Evolutionary conservation across 768 basidiomycete genomes (phyloP).

Genomic region (Termitomyces sp.): DNA sequence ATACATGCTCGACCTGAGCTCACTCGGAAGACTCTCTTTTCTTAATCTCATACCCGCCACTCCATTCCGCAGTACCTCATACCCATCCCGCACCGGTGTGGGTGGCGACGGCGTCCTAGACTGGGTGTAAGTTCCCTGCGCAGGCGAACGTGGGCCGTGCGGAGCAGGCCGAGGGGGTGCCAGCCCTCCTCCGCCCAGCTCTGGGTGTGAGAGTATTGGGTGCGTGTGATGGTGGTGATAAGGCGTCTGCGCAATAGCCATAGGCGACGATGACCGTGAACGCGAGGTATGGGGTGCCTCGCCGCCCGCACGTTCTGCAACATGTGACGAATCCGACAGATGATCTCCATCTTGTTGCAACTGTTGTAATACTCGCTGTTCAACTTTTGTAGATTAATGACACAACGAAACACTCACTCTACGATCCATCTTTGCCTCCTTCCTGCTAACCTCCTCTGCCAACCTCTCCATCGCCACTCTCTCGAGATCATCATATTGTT

Average conservation of each 20-base stretch:
- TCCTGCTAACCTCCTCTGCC: slow-evolving; percentile 65
- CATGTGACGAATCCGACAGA: slow-evolving; percentile 22
- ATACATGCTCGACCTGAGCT: background rate
- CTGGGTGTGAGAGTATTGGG: slow-evolving; percentile 18
- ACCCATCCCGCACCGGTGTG: slow-evolving; percentile 21
- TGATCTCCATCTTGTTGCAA: slow-evolving; percentile 30
- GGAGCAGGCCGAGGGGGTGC: slow-evolving; percentile 67
- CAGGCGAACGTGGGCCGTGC: slow-evolving; percentile 66
- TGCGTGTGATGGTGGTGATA: slow-evolving; percentile 22
- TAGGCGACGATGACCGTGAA: slow-evolving; percentile 30
- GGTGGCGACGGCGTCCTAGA: slow-evolving; percentile 77
- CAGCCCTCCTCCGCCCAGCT: slow-evolving; percentile 23
- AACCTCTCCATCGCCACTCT: slow-evolving; percentile 59
- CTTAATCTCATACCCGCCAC: slow-evolving; percentile 14
- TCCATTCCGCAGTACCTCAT: slow-evolving; percentile 13
- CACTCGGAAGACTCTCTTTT: slow-evolving; percentile 5
- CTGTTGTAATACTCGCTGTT: slow-evolving; percentile 28
- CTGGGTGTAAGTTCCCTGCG: slow-evolving; percentile 24
- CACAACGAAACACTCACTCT: slow-evolving; percentile 39
- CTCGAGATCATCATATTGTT: slow-evolving; percentile 74
- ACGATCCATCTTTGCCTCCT: slow-evolving; percentile 60
- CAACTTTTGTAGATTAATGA: background rate
- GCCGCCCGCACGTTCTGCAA: slow-evolving; percentile 16
- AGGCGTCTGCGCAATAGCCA: slow-evolving; percentile 12
- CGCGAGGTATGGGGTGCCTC: slow-evolving; percentile 40